Evolutionary conservation across 2,329 filamentous ascomycete genomes (phyloP).

Genomic region (Ceratocystis alfenasii): DNA sequence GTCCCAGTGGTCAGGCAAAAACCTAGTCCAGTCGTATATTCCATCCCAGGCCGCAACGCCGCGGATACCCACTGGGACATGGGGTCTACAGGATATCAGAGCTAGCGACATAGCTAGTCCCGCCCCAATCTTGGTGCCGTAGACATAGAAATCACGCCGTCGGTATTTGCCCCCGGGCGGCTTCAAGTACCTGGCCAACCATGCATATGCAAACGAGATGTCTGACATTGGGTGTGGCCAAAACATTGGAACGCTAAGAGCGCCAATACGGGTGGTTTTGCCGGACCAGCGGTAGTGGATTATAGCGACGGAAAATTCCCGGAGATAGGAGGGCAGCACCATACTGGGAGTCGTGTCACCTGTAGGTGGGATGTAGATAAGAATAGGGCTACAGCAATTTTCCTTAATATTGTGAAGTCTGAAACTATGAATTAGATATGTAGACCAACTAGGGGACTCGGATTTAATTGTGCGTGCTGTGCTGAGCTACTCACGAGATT

Average conservation of each 20-base stretch:
- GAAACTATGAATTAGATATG: background rate
- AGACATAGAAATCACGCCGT: constrained; percentile 29
- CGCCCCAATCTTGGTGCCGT: constrained; percentile 40
- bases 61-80: constrained; percentile 37
- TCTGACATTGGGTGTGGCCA: constrained; percentile 51
- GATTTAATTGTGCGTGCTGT: background rate
- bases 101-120: constrained; percentile 45
- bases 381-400: constrained; percentile 34
- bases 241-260: constrained; percentile 24
- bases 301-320: constrained; percentile 37
- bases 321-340: constrained; percentile 34
- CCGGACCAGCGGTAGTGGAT: constrained; percentile 50
- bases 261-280: constrained; percentile 20
- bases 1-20: constrained; percentile 42
- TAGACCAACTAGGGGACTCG: background rate
- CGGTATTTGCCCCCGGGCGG: constrained; percentile 31
- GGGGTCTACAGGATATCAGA: constrained; percentile 41
- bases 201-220: constrained; percentile 41
- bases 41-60: constrained; percentile 47
- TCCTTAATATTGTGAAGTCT: constrained; percentile 41
- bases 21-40: constrained; percentile 53
- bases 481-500: constrained; percentile 37
- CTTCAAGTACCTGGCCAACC: constrained; percentile 37
- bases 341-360: constrained; percentile 28
- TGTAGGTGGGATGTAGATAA: constrained; percentile 45